Conservation (phyloP, 2,329 filamentous ascomycete species). For the Seiridium cupressi region DNA sequence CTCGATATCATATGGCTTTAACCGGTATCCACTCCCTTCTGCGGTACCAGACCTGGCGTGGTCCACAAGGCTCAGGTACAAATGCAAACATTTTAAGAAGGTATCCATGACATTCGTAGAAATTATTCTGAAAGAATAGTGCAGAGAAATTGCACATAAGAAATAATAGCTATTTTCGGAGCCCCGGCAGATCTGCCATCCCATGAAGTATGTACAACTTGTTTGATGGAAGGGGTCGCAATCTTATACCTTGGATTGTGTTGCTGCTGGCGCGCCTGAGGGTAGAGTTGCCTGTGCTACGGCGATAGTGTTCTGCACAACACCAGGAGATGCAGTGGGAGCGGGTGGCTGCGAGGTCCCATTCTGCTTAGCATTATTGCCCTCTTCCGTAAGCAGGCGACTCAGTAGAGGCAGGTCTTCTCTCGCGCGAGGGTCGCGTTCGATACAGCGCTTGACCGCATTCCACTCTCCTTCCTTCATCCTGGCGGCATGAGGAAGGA, state of each 20-base stretch:
- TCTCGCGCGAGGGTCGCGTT: conserved; percentile 62
- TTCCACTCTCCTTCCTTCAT: conserved; percentile 73
- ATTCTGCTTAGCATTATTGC: conserved; percentile 28
- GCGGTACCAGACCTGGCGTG: too few relatives aligned
- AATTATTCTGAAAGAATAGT: too few relatives aligned
- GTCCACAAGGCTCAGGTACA: too few relatives aligned
- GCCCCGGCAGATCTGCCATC: too few relatives aligned
- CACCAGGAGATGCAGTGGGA: conserved; percentile 21
- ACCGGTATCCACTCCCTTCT: too few relatives aligned
- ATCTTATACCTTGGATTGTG: conserved; percentile 18
- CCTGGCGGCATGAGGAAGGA: conserved; percentile 66
- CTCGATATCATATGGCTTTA: too few relatives aligned
- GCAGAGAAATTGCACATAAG: too few relatives aligned
- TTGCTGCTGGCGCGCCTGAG: conserved; percentile 14
- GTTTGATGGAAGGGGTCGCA: too few relatives aligned
- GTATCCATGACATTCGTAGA: too few relatives aligned
- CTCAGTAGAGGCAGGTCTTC: conserved; percentile 60
- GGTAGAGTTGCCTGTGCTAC: conserved; percentile 20
- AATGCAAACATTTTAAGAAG: too few relatives aligned
- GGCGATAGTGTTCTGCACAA: conserved; percentile 29
- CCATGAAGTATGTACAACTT: too few relatives aligned
- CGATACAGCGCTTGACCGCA: conserved; percentile 68
- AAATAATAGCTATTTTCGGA: too few relatives aligned
- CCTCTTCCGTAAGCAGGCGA: conserved; percentile 50
- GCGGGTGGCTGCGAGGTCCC: conserved; percentile 9